Evolutionary conservation across 352 stramenopile species (phyloP).

Genomic region (Pythium monospermum): DNA sequence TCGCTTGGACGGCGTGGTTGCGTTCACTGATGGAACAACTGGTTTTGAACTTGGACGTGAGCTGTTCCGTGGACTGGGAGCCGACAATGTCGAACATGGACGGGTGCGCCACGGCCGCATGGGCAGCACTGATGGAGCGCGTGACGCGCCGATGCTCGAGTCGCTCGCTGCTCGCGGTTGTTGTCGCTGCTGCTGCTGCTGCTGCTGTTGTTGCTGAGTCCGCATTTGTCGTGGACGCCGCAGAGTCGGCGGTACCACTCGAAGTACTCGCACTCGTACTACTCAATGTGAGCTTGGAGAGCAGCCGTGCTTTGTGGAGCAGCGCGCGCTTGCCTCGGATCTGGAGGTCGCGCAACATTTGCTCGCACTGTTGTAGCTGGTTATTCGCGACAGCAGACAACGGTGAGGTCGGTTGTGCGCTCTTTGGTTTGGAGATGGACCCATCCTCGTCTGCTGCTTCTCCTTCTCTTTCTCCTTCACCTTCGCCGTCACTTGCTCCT

Average conservation of each 20-base stretch:
- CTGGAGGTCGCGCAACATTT: slow-evolving; percentile 69
- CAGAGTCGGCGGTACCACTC: not conserved
- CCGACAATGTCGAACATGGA: slow-evolving; percentile 86
- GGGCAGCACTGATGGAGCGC: slow-evolving; percentile 67
- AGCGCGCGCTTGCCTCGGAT: slow-evolving; percentile 55
- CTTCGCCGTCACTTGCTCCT: not conserved
- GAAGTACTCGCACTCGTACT: not conserved
- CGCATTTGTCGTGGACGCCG: too few relatives aligned
- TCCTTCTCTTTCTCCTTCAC: not conserved
- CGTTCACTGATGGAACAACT: slow-evolving; percentile 47
- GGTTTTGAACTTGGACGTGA: slow-evolving; percentile 38
- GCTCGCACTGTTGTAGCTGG: slow-evolving; percentile 31
- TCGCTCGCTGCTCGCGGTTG: not conserved
- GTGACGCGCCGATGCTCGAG: slow-evolving; percentile 57
- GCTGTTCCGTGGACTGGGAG: slow-evolving; percentile 49
- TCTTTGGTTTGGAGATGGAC: too few relatives aligned
- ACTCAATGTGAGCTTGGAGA: slow-evolving; percentile 47
- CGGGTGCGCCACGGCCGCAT: slow-evolving; percentile 71
- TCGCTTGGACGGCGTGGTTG: slow-evolving; percentile 42
- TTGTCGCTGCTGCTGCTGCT: not conserved
- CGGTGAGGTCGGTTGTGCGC: too few relatives aligned
- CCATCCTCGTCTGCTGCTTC: not conserved
- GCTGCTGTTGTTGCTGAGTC: not conserved
- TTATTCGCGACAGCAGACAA: too few relatives aligned
- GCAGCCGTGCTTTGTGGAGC: slow-evolving; percentile 53